Evolutionary conservation across 2,329 filamentous ascomycete species (phyloP), one percentile per base, ranked within the genome.

Genomic region (Chalaropsis ovoidea): DNA sequence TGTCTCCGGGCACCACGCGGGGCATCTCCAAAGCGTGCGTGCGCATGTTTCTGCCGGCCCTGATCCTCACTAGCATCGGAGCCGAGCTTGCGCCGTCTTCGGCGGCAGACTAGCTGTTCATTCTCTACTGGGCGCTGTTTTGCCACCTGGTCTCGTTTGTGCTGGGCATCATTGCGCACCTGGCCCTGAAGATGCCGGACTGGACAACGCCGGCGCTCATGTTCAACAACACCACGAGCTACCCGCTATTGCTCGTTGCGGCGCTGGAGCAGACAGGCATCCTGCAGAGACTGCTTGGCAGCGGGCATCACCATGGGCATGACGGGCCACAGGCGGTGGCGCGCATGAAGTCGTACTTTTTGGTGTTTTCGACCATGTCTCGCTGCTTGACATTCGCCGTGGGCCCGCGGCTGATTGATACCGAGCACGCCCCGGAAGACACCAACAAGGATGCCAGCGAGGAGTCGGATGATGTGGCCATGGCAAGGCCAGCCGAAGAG

Each of bases 371-470:
- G 2, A 86, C 86, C 65, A 77, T 87, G 10, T 80, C 79, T 52
- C 86, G 84, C 70, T 82, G 80, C 63, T 73, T 87, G 67, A 87
- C 84, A 0, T 88, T 87, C 71, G 82, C 82, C 0, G 74, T 87
- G 2, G 85, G 84, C 0, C 84, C 58, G 13, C 75, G 79, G 13
- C 74, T 87, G 47, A 77, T 87, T 60, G 80, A 82, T 68, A 73
- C 71, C 0, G 75, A 77, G 65, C 71, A 76, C 62, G 72, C 72
- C 0, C 74, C 76, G 0, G 73, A 76, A 8, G 68, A 72, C 1
- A 69, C 52, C 1, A 69, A 71, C 7, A 70, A 72, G 5, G 70
- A 73, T 1, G 70, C 71, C 39, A 35, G 35, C 10, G 58, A 27
- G 5, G 69, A 68, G 52, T 63, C 66, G 8, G 61, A 62, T 31